Evolutionary conservation across 2,329 filamentous ascomycete species (phyloP).

Genomic region (Colletotrichum sublineola): DNA sequence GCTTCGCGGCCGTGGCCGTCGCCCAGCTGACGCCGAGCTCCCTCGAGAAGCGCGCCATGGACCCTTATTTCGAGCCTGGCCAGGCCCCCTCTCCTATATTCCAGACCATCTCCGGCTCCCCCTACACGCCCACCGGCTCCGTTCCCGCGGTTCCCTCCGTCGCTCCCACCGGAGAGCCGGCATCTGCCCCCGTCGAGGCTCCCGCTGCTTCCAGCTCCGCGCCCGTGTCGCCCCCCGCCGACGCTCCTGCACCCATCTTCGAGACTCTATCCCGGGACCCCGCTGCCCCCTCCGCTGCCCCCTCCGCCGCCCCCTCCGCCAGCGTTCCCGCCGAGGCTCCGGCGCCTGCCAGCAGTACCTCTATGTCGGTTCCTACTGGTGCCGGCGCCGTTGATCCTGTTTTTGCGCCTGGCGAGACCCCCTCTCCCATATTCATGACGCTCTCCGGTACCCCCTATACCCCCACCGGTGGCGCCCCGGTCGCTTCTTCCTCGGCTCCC

Average conservation of each 20-base stretch:
- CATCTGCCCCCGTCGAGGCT: background rate
- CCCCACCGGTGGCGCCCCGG: background rate
- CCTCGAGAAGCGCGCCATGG: conserved; percentile 46
- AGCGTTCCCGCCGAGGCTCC: background rate
- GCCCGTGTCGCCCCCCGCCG: conserved; percentile 16
- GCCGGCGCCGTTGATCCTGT: conserved; percentile 21
- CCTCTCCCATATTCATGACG: conserved; percentile 32
- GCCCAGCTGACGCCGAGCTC: conserved; percentile 45
- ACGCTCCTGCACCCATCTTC: background rate
- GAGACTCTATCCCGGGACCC: background rate
- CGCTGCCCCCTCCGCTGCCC: background rate
- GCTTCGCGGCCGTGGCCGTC: conserved; percentile 38
- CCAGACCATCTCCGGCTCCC: conserved; percentile 28
- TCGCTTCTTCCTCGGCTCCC: background rate
- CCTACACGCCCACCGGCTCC: conserved; percentile 18
- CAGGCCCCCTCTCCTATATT: conserved; percentile 28
- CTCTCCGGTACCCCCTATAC: conserved; percentile 29
- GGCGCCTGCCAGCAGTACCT: background rate
- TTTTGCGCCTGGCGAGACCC: conserved; percentile 26
- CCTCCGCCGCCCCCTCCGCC: background rate
- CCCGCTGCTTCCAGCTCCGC: background rate
- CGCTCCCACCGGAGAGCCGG: background rate
- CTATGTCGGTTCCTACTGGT: conserved; percentile 16
- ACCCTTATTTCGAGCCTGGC: conserved; percentile 28
- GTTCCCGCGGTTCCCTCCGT: background rate